Base-by-base conservation (phyloP, 306 rosid species). In the Abrus precatorius region DNA sequence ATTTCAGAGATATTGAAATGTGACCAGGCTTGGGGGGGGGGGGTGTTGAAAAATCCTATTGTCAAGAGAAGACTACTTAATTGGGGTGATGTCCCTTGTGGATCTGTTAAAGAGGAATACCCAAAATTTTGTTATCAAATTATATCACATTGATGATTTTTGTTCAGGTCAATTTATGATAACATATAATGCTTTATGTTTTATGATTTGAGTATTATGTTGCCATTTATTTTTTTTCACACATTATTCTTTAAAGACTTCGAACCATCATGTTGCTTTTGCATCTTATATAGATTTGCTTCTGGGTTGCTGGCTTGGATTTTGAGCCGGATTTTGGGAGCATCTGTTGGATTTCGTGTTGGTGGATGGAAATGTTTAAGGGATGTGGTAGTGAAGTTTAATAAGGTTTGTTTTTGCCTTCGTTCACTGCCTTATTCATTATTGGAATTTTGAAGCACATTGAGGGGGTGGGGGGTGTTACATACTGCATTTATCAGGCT, bases 351-450 rank as follows among this genome's bases (percentile, higher is more conserved):
- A 74, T 96, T 96, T 83, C 97, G 95, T 61, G 85, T 96, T 75
- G 94, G 97, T 64, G 98, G 99, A 76, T 96, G 98, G 98, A 93
- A 93, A 77, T 93, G 96, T 84, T 81, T 93, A 57, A 91, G 92
- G 78, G 99, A 96, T 34, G 89, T 96, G 29, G 91, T 88, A 61
- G 92, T 96, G 91, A 93, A 91, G 91, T 96, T 96, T 66, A 89
- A 87, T 69, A 96, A 93, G 99, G 99, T 96, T 76, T 68, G 62
- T 48, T 76, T 74, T 67, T 64, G 61, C 61, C 84, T 85, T 82
- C 11, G 48, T 64, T 75, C 49, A 12, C 81, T 48, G 27, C 13
- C 45, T 78, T 77, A 62, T 82, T 72, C 62, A 9, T 74, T 41
- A 50, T 76, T 43, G 33, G 63, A 71, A 43, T 32, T 65, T 75